phyloP scores from a whole-genome alignment of 495 filamentous ascomycete genomes.

The Hypoxylon intermedium region DNA sequence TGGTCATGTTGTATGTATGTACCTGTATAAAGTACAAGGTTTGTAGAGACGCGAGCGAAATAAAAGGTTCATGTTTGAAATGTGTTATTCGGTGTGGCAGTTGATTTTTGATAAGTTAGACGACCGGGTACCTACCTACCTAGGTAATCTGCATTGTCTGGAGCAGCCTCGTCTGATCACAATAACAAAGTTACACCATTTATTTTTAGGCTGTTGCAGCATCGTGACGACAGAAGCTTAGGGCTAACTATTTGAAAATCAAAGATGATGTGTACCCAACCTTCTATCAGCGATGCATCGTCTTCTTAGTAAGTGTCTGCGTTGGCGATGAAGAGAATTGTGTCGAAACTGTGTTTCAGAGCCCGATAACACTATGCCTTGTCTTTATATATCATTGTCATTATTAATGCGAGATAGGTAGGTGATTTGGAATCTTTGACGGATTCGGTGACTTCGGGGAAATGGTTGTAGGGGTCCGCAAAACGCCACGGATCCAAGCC shows the following conservation, averaged over 20 bases:
- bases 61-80: constrained; percentile 2
- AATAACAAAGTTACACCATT: too few relatives aligned
- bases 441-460: constrained; percentile 8
- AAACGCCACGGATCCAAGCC: background rate
- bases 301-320: background rate
- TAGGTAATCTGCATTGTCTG: too few relatives aligned
- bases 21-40: constrained; percentile 28
- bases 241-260: too few relatives aligned
- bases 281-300: background rate
- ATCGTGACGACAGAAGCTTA: too few relatives aligned
- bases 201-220: background rate
- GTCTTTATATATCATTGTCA: too few relatives aligned
- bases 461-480: background rate
- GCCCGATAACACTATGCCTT: constrained; percentile 1
- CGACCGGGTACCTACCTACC: too few relatives aligned
- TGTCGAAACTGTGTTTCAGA: constrained; percentile 7
- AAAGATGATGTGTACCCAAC: background rate
- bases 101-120: too few relatives aligned
- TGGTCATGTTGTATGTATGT: constrained; percentile 36
- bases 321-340: too few relatives aligned
- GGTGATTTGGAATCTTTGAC: constrained; percentile 22
- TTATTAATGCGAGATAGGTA: constrained; percentile 11
- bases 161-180: too few relatives aligned
- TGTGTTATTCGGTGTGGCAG: background rate
- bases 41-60: constrained; percentile 12